Conservation (phyloP, 2,329 filamentous ascomycete species). For the Apiospora sp. region DNA sequence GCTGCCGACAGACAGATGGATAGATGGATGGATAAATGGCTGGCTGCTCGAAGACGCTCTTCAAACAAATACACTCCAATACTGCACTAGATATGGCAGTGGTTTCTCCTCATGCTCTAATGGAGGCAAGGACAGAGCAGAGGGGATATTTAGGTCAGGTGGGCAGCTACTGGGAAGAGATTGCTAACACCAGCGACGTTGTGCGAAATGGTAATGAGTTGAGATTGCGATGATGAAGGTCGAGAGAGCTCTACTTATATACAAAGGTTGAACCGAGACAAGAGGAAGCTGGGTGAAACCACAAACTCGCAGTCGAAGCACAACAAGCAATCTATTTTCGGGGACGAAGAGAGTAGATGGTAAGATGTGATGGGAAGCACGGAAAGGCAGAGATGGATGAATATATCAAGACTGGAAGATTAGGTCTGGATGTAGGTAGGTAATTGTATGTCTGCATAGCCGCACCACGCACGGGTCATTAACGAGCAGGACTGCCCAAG, state of each 20-base stretch:
- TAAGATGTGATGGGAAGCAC: slow-evolving; percentile 31
- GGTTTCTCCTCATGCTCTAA: slow-evolving; percentile 13
- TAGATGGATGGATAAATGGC: background rate
- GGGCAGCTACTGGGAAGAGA: slow-evolving; percentile 10
- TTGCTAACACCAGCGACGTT: slow-evolving; percentile 15
- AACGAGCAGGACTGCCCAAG: slow-evolving; percentile 19
- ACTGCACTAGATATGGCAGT: slow-evolving; percentile 15
- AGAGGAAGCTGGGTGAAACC: slow-evolving; percentile 31
- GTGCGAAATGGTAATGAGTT: slow-evolving; percentile 23
- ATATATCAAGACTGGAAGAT: slow-evolving; percentile 26
- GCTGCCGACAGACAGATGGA: background rate
- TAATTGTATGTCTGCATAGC: slow-evolving; percentile 1
- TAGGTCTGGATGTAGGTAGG: background rate
- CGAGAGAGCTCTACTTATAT: slow-evolving; percentile 31
- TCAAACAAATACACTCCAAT: background rate
- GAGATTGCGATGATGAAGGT: slow-evolving; percentile 27
- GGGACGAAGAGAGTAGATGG: slow-evolving; percentile 29
- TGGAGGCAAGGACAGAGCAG: slow-evolving; percentile 5
- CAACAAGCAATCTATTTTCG: slow-evolving; percentile 35
- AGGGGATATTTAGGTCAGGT: slow-evolving; percentile 12
- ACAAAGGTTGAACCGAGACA: slow-evolving; percentile 31
- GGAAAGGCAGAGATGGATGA: background rate
- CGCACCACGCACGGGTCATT: slow-evolving; percentile 20
- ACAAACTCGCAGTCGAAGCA: slow-evolving; percentile 30
- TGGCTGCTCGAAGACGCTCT: slow-evolving; percentile 1